Evolutionary conservation across 2,329 filamentous ascomycete species (phyloP).

Genomic region (Ophidiomyces ophidiicola): DNA sequence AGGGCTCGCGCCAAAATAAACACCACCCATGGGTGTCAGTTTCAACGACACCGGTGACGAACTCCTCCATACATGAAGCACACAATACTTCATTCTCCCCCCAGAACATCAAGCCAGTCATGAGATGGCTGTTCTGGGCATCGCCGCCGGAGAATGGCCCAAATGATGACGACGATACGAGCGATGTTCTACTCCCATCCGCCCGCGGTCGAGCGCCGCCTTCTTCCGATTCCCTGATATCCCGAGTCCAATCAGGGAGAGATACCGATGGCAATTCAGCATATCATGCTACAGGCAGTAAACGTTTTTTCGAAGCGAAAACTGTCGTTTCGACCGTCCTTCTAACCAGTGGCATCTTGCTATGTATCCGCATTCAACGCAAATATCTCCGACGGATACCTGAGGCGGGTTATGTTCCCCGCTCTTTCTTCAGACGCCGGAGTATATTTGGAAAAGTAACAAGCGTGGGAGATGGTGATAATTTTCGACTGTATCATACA

Average conservation of each 20-base stretch:
- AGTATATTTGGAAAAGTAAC: constrained; percentile 78
- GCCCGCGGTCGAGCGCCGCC: constrained; percentile 11
- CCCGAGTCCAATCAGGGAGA: constrained; percentile 21
- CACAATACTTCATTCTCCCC: not conserved
- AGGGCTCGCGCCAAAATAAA: no score
- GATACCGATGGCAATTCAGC: constrained; percentile 34
- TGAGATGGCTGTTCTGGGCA: constrained; percentile 41
- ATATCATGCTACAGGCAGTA: constrained; percentile 33
- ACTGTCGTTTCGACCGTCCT: constrained; percentile 29
- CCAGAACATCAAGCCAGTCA: constrained; percentile 26
- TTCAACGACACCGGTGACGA: no score
- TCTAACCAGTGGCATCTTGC: constrained; percentile 29
- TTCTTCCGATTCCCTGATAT: constrained; percentile 18
- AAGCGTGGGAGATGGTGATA: constrained; percentile 90
- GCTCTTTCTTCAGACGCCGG: constrained; percentile 59
- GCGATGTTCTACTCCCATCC: constrained; percentile 12
- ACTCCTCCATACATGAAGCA: no score
- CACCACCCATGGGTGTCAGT: no score
- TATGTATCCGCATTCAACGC: constrained; percentile 27
- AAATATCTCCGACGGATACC: constrained; percentile 72
- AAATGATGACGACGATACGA: constrained; percentile 12
- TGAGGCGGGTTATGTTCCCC: constrained; percentile 60
- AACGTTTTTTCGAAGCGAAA: constrained; percentile 26
- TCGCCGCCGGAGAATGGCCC: constrained; percentile 23
- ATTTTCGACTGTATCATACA: constrained; percentile 88